These are phyloP conservation scores for Apiotrichum sp. DNA, from an alignment of 1,284 basidiomycete genomes.

Conservation along the genomic window DNA sequence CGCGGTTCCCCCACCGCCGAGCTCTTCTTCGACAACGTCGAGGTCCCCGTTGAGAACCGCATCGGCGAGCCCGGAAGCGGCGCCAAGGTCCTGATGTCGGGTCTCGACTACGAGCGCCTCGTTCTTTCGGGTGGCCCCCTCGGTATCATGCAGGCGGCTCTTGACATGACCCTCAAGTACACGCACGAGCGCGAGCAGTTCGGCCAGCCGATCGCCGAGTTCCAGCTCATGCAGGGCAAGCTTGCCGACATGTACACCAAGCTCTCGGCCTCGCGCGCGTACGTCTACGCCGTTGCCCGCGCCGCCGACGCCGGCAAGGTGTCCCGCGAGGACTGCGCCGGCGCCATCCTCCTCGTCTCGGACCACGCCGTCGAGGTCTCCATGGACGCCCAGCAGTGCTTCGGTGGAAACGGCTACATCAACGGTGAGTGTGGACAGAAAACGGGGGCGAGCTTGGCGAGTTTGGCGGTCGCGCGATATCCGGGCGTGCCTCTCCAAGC, in stretches of 20 bases:
- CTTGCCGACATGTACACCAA: conserved; percentile 89
- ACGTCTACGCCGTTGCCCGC: conserved; percentile 86
- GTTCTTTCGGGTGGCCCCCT: conserved; percentile 81
- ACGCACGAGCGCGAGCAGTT: conserved; percentile 89
- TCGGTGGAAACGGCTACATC: conserved; percentile 89
- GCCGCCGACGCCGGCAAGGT: conserved; percentile 78
- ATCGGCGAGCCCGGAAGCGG: conserved; percentile 74
- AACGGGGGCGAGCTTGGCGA: too few species aligned
- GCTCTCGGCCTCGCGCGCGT: conserved; percentile 77
- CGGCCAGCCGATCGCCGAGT: conserved; percentile 75
- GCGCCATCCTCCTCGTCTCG: conserved; percentile 83
- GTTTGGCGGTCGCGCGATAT: too few species aligned
- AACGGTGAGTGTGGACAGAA: conserved; percentile 56
- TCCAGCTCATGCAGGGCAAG: conserved; percentile 91
- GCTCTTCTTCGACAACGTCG: conserved; percentile 84
- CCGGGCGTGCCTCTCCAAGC: too few species aligned
- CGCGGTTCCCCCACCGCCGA: conserved; percentile 91
- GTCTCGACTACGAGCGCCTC: conserved; percentile 83
- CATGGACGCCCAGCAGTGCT: conserved; percentile 80
- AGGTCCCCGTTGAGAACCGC: conserved; percentile 80
- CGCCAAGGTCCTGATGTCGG: conserved; percentile 85
- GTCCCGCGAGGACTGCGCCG: conserved; percentile 85
- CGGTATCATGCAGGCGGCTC: conserved; percentile 90
- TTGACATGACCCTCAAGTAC: conserved; percentile 81
- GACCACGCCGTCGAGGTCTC: conserved; percentile 87